phyloP scores from a whole-genome alignment of 176 grass and related monocot species.

The Triticum aestivum region DNA sequence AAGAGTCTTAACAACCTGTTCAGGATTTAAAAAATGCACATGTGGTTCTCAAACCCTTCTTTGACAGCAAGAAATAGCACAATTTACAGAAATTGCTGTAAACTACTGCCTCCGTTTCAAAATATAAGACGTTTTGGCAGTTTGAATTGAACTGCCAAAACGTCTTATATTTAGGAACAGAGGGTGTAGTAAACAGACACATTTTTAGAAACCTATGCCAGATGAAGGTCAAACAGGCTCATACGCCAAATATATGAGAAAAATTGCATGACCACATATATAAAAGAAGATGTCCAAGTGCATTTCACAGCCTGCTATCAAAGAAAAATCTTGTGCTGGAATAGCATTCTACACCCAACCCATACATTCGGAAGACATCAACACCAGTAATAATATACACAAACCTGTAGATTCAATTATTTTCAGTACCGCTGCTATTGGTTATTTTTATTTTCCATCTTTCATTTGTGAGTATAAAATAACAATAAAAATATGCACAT shows the following conservation, averaged over 20 bases:
- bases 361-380: conserved; percentile 9
- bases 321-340: conserved; percentile 1
- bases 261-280: conserved; percentile 17
- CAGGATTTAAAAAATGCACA: neutral
- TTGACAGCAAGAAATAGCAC: conserved; percentile 7
- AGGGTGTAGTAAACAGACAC: neutral
- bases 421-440: conserved; percentile 1
- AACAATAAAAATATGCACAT: neutral
- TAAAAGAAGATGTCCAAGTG: neutral
- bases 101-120: neutral
- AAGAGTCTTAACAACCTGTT: conserved; percentile 86
- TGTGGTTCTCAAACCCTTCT: conserved; percentile 7
- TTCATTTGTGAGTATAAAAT: neutral
- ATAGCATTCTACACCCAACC: neutral
- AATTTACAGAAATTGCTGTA: conserved; percentile 4
- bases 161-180: too few species aligned
- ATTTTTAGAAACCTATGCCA: conserved; percentile 4
- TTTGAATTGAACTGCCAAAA: too few species aligned
- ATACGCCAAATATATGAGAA: neutral
- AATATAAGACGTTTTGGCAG: too few species aligned
- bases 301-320: conserved; percentile 7
- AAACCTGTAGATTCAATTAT: neutral
- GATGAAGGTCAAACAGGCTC: conserved; percentile 20
- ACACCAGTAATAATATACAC: neutral
- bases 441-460: neutral